phyloP scores from a whole-genome alignment of 148 eudicot genomes.

The Camellia japonica region DNA sequence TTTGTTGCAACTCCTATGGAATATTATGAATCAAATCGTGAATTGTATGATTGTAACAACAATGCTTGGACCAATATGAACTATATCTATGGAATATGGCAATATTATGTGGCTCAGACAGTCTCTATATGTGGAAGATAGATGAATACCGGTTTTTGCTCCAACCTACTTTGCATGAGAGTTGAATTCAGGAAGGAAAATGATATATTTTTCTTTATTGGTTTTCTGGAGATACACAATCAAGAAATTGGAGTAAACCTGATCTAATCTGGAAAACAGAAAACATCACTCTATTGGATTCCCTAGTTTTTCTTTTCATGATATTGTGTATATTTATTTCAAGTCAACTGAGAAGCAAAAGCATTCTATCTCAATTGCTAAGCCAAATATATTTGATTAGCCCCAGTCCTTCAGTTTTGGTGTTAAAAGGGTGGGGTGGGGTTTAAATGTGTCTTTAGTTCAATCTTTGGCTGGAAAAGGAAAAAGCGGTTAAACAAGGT shows the following conservation, averaged over 20 bases:
- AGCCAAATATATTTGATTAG: neutral
- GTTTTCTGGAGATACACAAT: neutral
- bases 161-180: neutral
- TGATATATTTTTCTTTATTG: neutral
- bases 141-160: neutral
- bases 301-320: neutral
- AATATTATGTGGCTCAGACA: neutral
- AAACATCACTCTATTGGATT: neutral
- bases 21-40: too few species aligned
- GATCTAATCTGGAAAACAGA: neutral
- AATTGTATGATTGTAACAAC: too few species aligned
- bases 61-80: neutral
- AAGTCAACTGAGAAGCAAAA: neutral
- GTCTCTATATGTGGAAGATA: neutral
- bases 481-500: too few species aligned
- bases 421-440: neutral
- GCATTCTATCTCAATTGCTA: constrained; percentile 1
- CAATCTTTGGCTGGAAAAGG: neutral
- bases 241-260: neutral
- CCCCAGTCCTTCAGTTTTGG: neutral
- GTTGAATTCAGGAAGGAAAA: neutral
- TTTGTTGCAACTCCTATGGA: too few species aligned
- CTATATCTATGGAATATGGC: too few species aligned
- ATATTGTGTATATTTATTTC: neutral
- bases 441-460: neutral